Evolutionary conservation across 2,329 filamentous ascomycete species (phyloP), one percentile per base, ranked within the genome.

Genomic region (Parascedosporium putredinis): DNA sequence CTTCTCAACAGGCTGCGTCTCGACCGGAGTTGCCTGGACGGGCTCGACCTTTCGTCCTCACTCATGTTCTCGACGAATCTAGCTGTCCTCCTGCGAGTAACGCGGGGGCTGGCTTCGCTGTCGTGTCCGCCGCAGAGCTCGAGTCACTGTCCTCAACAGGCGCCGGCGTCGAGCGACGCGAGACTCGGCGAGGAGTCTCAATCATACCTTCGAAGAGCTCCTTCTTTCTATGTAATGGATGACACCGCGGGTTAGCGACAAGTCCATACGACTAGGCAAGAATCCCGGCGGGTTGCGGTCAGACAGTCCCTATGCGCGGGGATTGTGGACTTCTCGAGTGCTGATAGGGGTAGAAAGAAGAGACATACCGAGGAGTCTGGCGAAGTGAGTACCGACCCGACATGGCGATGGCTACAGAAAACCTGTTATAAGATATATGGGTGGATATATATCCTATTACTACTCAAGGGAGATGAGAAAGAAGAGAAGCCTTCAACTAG

Each of bases 201-300:
- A 81, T 65, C 76, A 81, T 78, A 57, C 77, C 77, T 31, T 78
- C 71, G 57, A 78, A 80, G 51, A 78, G 72, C 60, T 79, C 76
- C 64, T 78, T 79, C 64, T 81, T 81, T 56, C 77, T 81, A 49
- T 4, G 27, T 6, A 43, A 43, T 3, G 27, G 5, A 44, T 38
- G n/a, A 25, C 45, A 47, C 45, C 45, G 29, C 51, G 38, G 29
- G 18, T n/a, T 47, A 24, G 23, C n/a, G 23, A 36, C 6, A 25
- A 14, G 29, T 29, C 40, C 38, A 51, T 45, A 34, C 34, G n/a
- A n/a, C n/a, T n/a, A n/a, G n/a, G n/a, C n/a, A n/a, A n/a, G n/a
- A n/a, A n/a, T n/a, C n/a, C n/a, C n/a, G n/a, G n/a, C n/a, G n/a
- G n/a, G n/a, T n/a, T n/a, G n/a, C n/a, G n/a, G n/a, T n/a, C n/a